A percentile compares a stretch with the other conserved stretches of the same genome.
These are phyloP conservation scores for Neltuma alba DNA, from an alignment of 306 rosid genomes.

Conservation along the genomic window DNA sequence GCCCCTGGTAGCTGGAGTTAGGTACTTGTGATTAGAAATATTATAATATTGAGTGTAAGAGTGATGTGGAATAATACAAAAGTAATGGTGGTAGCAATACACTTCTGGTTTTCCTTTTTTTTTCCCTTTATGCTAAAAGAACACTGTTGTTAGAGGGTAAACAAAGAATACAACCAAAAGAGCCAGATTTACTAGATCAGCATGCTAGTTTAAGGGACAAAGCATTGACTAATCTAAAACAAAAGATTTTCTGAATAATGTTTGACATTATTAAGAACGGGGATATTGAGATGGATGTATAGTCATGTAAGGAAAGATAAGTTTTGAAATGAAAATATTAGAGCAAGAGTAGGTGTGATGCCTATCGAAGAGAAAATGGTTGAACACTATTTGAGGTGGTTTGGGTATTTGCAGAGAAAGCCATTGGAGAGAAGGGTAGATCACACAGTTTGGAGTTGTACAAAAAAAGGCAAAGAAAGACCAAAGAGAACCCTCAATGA, in stretches of 20 bases:
- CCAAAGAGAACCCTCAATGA: no score
- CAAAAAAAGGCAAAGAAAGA: no score
- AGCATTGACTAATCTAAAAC: neutral
- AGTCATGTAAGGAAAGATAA: no score
- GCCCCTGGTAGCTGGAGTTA: conserved; percentile 99
- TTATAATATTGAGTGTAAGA: neutral
- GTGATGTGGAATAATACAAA: neutral
- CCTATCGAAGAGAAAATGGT: no score
- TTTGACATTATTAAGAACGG: neutral
- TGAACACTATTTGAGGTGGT: no score
- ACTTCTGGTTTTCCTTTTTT: no score
- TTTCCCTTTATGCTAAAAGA: neutral
- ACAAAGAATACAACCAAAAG: neutral
- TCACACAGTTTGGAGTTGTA: no score
- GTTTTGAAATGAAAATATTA: no score
- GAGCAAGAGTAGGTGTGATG: no score
- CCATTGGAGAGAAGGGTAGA: no score
- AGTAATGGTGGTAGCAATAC: neutral
- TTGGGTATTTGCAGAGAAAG: no score
- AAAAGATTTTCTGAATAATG: neutral
- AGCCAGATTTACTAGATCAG: neutral
- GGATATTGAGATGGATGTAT: no score
- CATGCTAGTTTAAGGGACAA: neutral
- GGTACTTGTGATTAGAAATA: conserved; percentile 54
- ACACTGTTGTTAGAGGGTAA: neutral